Base-by-base conservation (phyloP, 2,329 filamentous ascomycete species). In the Monilinia polystroma region DNA sequence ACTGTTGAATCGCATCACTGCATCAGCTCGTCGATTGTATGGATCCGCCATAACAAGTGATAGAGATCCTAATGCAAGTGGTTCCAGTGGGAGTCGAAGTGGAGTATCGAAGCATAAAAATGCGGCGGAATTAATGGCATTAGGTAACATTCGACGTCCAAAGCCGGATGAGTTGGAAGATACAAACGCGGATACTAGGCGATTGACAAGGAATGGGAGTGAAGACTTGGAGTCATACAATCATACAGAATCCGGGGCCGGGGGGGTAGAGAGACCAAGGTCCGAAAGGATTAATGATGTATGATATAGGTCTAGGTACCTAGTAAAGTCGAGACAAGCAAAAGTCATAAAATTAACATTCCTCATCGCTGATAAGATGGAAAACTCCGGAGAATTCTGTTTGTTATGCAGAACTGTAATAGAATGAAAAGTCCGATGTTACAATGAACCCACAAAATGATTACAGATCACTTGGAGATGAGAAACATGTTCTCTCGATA, bases 1-100 rank as follows among this genome's bases (percentile, higher is more conserved):
- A 58, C 57, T 68, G 7, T 45, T 67, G 18, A 67, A 47, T 35
- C 55, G 63, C 23, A 66, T 66, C 6, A 66, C 63, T 18, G 47
- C 55, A 16, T 41, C 63, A 14, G 54, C 45, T 32, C 63, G 63
- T 11, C 63, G 63, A 20, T 23, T 66, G 8, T 66, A 66, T 51
- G 56, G 45, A 41, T 66, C 54, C 45, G 45, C 55, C 4, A 52
- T 66, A 20, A 43, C 54, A 26, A 60, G 63, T 23, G 54, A 58
- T n/a, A 43, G 41, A 18, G 35, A 51, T 23, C 32, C 12, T 12
- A 29, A 47, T 29, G n/a, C 45, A 26, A 60, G n/a, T 29, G 43
- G 43, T 23, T 66, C 55, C 29, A 60, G 38, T 35, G 55, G 43
- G n/a, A n/a, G 54, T 8, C 55, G 45, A 12, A 66, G 55, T 53